These are phyloP conservation scores for Rhizopogon sp. DNA, from an alignment of 768 basidiomycete genomes.

Conservation along the genomic window DNA sequence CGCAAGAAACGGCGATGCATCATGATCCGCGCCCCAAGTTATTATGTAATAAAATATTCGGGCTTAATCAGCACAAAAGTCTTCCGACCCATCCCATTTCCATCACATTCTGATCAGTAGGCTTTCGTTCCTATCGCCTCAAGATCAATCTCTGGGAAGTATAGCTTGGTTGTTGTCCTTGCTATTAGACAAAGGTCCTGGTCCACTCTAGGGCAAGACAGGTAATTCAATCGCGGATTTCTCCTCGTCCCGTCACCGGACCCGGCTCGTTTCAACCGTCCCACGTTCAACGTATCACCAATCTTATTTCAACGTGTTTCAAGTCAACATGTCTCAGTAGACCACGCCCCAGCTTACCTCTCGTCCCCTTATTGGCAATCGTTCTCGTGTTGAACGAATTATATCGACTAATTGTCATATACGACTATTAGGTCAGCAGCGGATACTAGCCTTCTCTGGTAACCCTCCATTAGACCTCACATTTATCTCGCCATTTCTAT, in stretches of 20 bases:
- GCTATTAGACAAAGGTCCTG: background rate
- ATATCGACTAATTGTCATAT: too few relatives aligned
- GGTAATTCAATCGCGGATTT: conserved; percentile 18
- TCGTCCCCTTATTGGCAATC: conserved; percentile 6
- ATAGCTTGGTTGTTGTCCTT: background rate
- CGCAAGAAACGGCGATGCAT: background rate
- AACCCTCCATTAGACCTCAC: conserved; percentile 6
- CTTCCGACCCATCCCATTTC: background rate
- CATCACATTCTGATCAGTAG: background rate
- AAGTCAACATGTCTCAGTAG: conserved; percentile 32
- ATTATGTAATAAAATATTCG: too few relatives aligned
- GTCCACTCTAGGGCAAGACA: conserved; percentile 7
- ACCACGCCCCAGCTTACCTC: conserved; percentile 13
- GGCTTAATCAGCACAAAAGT: too few relatives aligned
- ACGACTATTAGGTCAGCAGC: background rate
- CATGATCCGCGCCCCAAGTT: too few relatives aligned
- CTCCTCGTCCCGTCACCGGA: conserved; percentile 9
- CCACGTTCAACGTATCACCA: conserved; percentile 7
- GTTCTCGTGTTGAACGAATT: background rate
- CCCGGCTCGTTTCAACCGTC: background rate
- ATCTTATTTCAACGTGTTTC: conserved; percentile 18
- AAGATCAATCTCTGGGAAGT: background rate
- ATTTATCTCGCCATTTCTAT: conserved; percentile 9
- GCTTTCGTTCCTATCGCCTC: background rate
- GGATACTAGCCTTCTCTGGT: background rate